Base-by-base conservation (phyloP, 306 rosid genomes). In the Arachis hypogaea region DNA sequence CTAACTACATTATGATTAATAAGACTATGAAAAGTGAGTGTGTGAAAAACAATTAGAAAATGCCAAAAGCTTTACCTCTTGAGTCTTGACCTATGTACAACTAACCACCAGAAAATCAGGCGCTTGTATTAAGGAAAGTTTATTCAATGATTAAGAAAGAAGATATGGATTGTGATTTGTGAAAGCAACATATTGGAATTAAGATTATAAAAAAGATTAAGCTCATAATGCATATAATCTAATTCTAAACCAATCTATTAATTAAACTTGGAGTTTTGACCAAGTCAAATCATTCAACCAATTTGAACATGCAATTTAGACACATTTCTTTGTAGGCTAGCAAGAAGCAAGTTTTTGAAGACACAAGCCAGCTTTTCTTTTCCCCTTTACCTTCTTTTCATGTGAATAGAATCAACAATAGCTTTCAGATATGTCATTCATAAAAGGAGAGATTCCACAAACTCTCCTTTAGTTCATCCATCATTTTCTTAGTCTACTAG, bases 351-450 rank as follows among this genome's bases (percentile, higher is more conserved):
- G 66, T 63, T 57, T 59, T 47, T 47, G 86, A 2, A 57, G 79
- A 76, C 79, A 82, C 68, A 60, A 66, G 78, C 41, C 77, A 78
- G 77, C 92, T 88, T 88, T 88, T 54, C 70, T 74, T 88, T 88
- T 85, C 54, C 72, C 76, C 87, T 90, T 88, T 86, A 76, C 78
- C 92, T 85, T 85, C 92, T 91, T 88, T 91, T 86, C 82, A 88
- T 82, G 88, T 66, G 72, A 77, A 63, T 59, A 79, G 75, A 77
- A 64, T 82, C 74, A 75, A 43, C 47, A 69, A 57, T 41, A 73
- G 74, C 82, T 90, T 86, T 88, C 72, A 50, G 72, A 64, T 62
- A 60, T 82, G 86, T 78, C 85, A 80, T 76, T 83, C 84, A 46
- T 61, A 72, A 83, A 80, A 74, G 73, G 75, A 80, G 64, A 85